Base-by-base conservation (phyloP, 306 rosid species). In the Comarum palustre region DNA sequence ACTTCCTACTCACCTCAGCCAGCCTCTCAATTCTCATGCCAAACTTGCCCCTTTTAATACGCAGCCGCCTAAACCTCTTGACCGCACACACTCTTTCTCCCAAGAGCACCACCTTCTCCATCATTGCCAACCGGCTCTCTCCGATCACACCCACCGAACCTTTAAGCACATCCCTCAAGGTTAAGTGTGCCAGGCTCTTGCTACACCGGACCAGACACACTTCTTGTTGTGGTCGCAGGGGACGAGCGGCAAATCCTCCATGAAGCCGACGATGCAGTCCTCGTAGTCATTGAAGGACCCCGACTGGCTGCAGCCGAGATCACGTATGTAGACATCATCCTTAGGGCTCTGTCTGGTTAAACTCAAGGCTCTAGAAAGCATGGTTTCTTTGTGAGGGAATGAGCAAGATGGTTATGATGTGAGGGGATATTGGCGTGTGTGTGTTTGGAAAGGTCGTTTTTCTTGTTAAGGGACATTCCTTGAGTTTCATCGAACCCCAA, bases 81-180 rank as follows among this genome's bases (percentile, higher is more conserved):
- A 78, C 71, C 2, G 71, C 81, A 32, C 77, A 72, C 15, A 78
- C 64, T 55, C 51, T 72, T 7, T 77, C 77, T 2, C 57, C 73
- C 50, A 32, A 65, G 15, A 78, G 10, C 62, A 78, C 77, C 73
- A 78, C 81, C 52, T 78, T 78, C 77, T 72, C 77, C 6, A 73
- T 72, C 72, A 78, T 78, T 22, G 69, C 81, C 66, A 72, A 24
- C 73, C 52, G 57, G 62, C 77, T 78, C 15, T 72, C 81, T 20
- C 77, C 64, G 6, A 78, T 42, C 55, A 78, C 81, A 43, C 77
- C 81, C 55, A 78, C 73, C 60, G 81, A 78, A 43, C 68, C 68
- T 45, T 77, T 78, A 48, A 72, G 64, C 24, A 78, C 81, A 31
- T 36, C 73, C 17, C 75, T 54, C 12, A 78, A 36, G 1, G 68